Percentiles rank a stretch among this genome's conserved stretches.
These are phyloP conservation scores for Saturnispora saitoi DNA, from an alignment of 805 yeast species.

Conservation along the genomic window DNA sequence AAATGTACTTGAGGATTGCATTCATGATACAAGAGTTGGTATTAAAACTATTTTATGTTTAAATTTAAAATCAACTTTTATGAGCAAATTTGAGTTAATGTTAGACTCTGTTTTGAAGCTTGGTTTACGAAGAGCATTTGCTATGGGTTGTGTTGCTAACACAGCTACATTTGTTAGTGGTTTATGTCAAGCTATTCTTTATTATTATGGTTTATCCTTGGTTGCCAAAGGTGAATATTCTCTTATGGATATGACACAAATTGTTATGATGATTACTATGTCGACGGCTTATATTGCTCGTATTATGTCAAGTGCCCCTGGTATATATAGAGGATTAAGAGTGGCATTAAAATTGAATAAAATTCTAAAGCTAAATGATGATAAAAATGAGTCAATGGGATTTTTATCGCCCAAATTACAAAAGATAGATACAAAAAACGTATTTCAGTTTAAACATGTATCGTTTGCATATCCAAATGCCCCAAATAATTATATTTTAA, in stretches of 20 bases:
- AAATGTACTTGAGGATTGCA: conserved; percentile 43
- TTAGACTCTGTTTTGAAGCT: conserved; percentile 27
- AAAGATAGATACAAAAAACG: conserved; percentile 1
- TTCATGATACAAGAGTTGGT: conserved; percentile 47
- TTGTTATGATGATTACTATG: conserved; percentile 64
- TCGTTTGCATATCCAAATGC: conserved; percentile 40
- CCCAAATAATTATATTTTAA: conserved; percentile 27
- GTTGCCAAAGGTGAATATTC: conserved; percentile 51
- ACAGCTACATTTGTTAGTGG: conserved; percentile 44
- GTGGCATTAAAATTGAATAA: conserved; percentile 49
- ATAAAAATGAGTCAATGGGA: conserved; percentile 34
- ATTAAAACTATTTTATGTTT: conserved; percentile 57
- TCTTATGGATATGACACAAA: conserved; percentile 51
- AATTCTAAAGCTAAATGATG: conserved; percentile 25
- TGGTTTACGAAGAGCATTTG: conserved; percentile 46
- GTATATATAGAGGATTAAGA: conserved; percentile 68
- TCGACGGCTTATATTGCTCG: conserved; percentile 58
- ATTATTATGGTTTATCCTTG: conserved; percentile 73
- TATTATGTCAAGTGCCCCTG: conserved; percentile 63
- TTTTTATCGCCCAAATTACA: conserved; percentile 21
- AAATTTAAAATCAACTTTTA: conserved; percentile 43
- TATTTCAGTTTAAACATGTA: conserved; percentile 38
- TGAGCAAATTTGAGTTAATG: conserved; percentile 26
- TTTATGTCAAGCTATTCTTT: conserved; percentile 60
- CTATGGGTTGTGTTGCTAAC: conserved; percentile 63